A percentile compares a stretch with the other conserved stretches of the same genome.
These are phyloP conservation scores for Populus alba DNA, from an alignment of 345 rosid species.

Conservation along the genomic window DNA sequence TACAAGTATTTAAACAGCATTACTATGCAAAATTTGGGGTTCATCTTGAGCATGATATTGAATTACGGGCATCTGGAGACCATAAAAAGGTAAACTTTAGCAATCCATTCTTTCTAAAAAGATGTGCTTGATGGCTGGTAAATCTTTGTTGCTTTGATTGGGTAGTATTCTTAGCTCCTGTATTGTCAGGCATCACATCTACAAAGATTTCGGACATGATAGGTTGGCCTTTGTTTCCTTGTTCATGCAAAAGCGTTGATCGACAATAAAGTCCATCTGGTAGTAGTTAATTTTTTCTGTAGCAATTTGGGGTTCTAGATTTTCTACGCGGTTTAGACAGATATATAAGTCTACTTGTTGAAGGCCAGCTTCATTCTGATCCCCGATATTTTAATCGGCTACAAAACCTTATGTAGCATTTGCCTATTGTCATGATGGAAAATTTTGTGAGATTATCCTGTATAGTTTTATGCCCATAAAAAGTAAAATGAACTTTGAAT, in stretches of 20 bases:
- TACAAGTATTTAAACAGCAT: constrained; percentile 54
- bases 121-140: no score
- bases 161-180: background rate
- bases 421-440: background rate
- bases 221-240: background rate
- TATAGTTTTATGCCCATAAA: background rate
- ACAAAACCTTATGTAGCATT: background rate
- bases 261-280: background rate
- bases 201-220: no score
- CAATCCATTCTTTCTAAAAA: no score
- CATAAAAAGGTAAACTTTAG: constrained; percentile 41
- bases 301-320: background rate
- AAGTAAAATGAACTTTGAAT: background rate
- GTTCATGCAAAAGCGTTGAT: background rate
- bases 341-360: no score
- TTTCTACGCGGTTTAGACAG: background rate
- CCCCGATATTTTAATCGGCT: background rate
- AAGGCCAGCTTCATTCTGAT: background rate
- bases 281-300: background rate
- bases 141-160: background rate
- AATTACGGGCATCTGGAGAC: constrained; percentile 40
- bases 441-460: background rate
- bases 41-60: constrained; percentile 53
- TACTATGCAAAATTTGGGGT: constrained; percentile 44
- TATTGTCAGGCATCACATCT: no score